Evolutionary conservation across 1,139 yeast genomes (phyloP), one percentile per base, ranked within the genome.

Genomic region (Lodderomyces pseudojiufengensis): DNA sequence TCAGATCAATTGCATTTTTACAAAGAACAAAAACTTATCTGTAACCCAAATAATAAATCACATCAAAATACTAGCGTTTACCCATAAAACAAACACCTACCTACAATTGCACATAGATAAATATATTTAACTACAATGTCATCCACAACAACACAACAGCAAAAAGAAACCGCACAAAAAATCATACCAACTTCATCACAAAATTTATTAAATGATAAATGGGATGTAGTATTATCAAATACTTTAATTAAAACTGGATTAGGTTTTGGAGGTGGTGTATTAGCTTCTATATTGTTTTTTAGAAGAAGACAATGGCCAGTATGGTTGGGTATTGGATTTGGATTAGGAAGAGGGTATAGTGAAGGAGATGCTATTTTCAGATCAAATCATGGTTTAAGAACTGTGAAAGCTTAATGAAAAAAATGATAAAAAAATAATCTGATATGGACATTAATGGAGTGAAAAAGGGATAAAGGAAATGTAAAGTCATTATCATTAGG

Each of bases 351-450:
- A 70, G 96, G 96, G 37, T 92, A 88, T 64, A 80, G 97, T 45
- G 98, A 92, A 70, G 98, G 97, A 44, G 97, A 92, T 58, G 95
- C 97, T 46, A 84, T 90, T 41, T 90, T 92, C 76, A 83, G 97
- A 67, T 76, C 85, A 18, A 57, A 57, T 53, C 84, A 83, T 44
- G 95, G 95, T 40, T 61, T 81, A 48, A 80, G 94, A 71, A 68
- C 78, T 37, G 78, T 80, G 40, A 79, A 78, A 55, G 84, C 85
- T 43, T 81, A 61, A 58, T 12, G 12, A 35, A 16, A 25, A n/a
- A 10, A 21, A n/a, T 4, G 24, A 5, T 6, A 8, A 4, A 22
- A 22, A 5, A 22, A 22, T 18, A 18, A 5, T 18, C 20, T 5
- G 5, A 5, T 5, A 5, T 18, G 20, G 20, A 18, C 20, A 18